Evolutionary conservation across 305 asterid genomes (phyloP), one percentile per base, ranked within the genome.

Genomic region (Fraxinus greggii): DNA sequence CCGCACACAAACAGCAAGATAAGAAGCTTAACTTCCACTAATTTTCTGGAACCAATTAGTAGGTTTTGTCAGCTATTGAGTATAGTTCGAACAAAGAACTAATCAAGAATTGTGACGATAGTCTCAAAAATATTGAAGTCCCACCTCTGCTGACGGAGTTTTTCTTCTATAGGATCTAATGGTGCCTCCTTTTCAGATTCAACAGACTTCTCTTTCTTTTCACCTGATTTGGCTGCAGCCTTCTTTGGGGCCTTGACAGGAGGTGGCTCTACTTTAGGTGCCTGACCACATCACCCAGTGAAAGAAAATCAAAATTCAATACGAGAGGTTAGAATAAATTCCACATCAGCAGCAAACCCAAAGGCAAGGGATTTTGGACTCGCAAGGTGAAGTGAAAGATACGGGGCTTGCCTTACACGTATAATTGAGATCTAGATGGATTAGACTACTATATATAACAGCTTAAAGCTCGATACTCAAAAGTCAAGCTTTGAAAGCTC

Each of bases 151-250:
- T 77, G 87, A 73, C 87, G 92, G 82, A 90, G 90, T 81, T 90
- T 90, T 79, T 90, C 91, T 48, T 84, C 90, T n/a, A 87, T 38
- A 56, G 99, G 97, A 88, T 96, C 97, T 81, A 93, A 84, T 21
- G 93, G 92, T 76, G 79, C 94, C 79, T 85, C 92, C 75, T 69
- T 69, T 69, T 69, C 75, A 48, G 81, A 84, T 88, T 89, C 97
- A 61, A 70, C 90, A 75, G 86, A 89, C 84, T 88, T 89, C 83
- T 86, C 93, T 85, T 90, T 90, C 94, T 91, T 92, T 56, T 92
- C 94, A 86, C 19, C 59, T 7, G 90, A 75, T 86, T 94, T 95
- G 61, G 87, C 86, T 12, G 86, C 83, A 79, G 90, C 54, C 86
- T 91, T 93, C 82, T 93, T 91, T 78, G 92, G 83, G 77, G 82